Evolutionary conservation across 495 filamentous ascomycete species (phyloP).

Genomic region (Chaetomium cochliodes): DNA sequence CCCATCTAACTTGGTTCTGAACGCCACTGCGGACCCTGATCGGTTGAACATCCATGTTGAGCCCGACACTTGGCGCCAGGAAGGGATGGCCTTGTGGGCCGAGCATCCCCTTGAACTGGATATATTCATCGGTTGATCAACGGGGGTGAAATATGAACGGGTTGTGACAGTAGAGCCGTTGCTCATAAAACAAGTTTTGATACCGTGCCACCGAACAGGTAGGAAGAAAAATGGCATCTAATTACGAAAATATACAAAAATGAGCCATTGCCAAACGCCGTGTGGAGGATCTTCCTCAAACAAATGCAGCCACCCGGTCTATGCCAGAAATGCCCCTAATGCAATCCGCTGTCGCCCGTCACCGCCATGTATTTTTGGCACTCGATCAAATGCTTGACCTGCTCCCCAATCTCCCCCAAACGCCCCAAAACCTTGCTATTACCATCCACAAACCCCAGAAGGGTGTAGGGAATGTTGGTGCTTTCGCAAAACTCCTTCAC

Average conservation of each 20-base stretch:
- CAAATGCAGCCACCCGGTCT: not conserved
- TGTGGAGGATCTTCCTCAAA: not conserved
- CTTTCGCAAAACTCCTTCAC: conserved; percentile 88
- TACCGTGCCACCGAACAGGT: not conserved
- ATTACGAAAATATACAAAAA: not conserved
- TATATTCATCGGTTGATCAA: not conserved
- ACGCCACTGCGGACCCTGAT: not conserved
- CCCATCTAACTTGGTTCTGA: not conserved
- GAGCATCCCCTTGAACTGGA: not conserved
- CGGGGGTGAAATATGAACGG: too few species aligned
- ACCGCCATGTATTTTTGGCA: conserved; percentile 63
- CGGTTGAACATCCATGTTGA: not conserved
- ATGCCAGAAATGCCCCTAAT: conserved; percentile 21
- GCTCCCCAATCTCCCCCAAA: conserved; percentile 81
- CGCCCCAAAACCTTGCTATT: conserved; percentile 83
- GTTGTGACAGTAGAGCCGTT: too few species aligned
- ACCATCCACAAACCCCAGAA: conserved; percentile 90
- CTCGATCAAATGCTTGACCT: conserved; percentile 80
- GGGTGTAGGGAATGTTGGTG: conserved; percentile 85
- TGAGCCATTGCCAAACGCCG: not conserved
- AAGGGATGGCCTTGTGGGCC: not conserved
- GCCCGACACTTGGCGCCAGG: conserved; percentile 3
- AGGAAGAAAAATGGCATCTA: not conserved
- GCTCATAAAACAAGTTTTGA: not conserved
- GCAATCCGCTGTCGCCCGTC: conserved; percentile 42